These are phyloP conservation scores for Atalantia buxifolia DNA, from an alignment of 345 rosid genomes.

Conservation along the genomic window DNA sequence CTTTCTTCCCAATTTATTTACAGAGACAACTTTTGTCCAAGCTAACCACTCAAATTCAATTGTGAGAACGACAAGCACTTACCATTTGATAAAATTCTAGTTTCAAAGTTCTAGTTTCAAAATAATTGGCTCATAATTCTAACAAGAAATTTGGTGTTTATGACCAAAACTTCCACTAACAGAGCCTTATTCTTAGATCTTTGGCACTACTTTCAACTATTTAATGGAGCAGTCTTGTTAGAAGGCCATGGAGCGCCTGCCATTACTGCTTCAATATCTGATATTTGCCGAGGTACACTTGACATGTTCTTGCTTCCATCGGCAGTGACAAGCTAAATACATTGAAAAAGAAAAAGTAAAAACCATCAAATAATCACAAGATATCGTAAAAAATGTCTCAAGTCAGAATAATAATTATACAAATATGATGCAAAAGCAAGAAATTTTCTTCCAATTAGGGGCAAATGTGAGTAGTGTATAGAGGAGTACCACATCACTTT, in stretches of 20 bases:
- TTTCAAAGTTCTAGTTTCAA: too few species aligned
- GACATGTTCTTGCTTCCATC: constrained; percentile 82
- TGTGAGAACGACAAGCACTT: neutral
- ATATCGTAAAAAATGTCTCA: neutral
- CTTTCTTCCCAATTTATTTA: neutral
- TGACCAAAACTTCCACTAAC: neutral
- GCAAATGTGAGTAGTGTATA: neutral
- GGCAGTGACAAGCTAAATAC: constrained; percentile 51
- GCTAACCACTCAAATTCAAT: neutral
- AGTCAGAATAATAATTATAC: neutral
- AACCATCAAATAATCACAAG: neutral
- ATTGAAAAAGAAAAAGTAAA: neutral
- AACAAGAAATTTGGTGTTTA: neutral
- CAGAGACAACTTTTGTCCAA: neutral
- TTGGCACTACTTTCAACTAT: neutral
- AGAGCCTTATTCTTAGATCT: neutral
- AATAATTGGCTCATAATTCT: neutral
- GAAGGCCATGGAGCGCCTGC: constrained; percentile 75
- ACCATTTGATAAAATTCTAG: neutral
- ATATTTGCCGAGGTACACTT: constrained; percentile 54
- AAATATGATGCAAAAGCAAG: neutral
- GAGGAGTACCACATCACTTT: constrained; percentile 82
- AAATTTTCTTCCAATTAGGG: neutral
- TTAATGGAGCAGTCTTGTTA: neutral
- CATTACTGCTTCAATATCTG: constrained; percentile 92